Evolutionary conservation across 2,329 filamentous ascomycete genomes (phyloP), one percentile per base, ranked within the genome.

Genomic region (Aphanocladium album): DNA sequence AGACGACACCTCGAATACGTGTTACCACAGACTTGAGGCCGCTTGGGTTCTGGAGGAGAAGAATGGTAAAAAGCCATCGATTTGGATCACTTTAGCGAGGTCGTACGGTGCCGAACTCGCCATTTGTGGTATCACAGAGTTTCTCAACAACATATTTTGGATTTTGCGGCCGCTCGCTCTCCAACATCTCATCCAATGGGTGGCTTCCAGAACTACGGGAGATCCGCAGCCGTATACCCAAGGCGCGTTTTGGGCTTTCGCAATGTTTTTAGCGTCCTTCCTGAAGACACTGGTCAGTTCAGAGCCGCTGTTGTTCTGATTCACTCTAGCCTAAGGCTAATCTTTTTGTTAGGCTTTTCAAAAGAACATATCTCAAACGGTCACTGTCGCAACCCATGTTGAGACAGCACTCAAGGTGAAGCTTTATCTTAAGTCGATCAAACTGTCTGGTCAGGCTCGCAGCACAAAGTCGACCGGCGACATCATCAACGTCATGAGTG

Each of bases 401-500:
- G 96, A 95, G 77, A 88, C 89, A 33, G 86, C 90, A 2, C 76
- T 96, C 64, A 92, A 90, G 7, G 87, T 91, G 3, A 84, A 91
- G 62, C 96, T 96, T 63, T 96, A 96, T 73, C 83, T 86, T 62
- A 96, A 96, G 76, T 88, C 90, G 0, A 81, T 96, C 64, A 87
- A 84, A 64, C 80, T 96, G 23, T 96, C 91, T 5, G 96, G 93
- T 69, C 92, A 96, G 76, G 92, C 91, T 16, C 84, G 91, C 56
- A 83, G 90, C 2, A 75, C 85, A 43, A 96, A 96, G 75, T 89
- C 89, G 1, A 96, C 92, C 0, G 92, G 92, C 62, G 92, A 96
- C 69, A 96, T 96, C 68, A 92, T 96, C 71, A 96, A 96, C 71
- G 91, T 93, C 74, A 96, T 96, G 91, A 91, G 92, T 52, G 91